Evolutionary conservation across 164 flowering plant genomes (phyloP), one percentile per base, ranked within the genome.

Genomic region (Kingdonia uniflora): DNA sequence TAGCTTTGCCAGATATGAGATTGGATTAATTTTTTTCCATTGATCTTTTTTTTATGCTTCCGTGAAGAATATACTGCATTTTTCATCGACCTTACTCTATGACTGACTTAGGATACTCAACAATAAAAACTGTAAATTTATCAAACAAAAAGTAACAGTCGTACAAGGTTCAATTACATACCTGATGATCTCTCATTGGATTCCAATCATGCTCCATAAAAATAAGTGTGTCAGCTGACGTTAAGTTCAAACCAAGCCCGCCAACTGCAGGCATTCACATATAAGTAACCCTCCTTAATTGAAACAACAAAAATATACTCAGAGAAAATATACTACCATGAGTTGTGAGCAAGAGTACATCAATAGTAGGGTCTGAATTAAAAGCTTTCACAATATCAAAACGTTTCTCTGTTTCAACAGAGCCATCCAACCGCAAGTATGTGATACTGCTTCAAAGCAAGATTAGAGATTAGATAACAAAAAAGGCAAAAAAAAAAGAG

Each of bases 201-300:
- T 94, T 94, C 99, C 99, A 94, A 65, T 89, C 99, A 66, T 94
- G 97, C 83, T 94, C 99, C 92, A 94, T 77, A 51, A 94, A 94
- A 66, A 94, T 65, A 5, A 94, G 86, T 19, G 97, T 94, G 64
- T 94, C 99, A 29, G 99, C 99, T 41, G 99, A 90, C 54, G 99
- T 94, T 68, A 94, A 63, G 68, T 94, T 94, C 74, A 94, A 69
- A 55, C 99, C 99, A 61, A 94, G 95, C 45, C 99, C 99, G 61
- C 99, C 99, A 73, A 91, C 98, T 89, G 76, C 58, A 74, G 45
- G 55, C 4, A 56, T n/a, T 42, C n/a, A 13, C 15, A 40, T 22
- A 21, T 55, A 37, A 62, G 62, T 29, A 11, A 51, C 13, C 39
- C 17, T 42, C 44, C 35, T 29, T 29, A n/a, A 19, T 13, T 42